Evolutionary conservation across 2,329 filamentous ascomycete genomes (phyloP).

Genomic region (Aureobasidium sp.): DNA sequence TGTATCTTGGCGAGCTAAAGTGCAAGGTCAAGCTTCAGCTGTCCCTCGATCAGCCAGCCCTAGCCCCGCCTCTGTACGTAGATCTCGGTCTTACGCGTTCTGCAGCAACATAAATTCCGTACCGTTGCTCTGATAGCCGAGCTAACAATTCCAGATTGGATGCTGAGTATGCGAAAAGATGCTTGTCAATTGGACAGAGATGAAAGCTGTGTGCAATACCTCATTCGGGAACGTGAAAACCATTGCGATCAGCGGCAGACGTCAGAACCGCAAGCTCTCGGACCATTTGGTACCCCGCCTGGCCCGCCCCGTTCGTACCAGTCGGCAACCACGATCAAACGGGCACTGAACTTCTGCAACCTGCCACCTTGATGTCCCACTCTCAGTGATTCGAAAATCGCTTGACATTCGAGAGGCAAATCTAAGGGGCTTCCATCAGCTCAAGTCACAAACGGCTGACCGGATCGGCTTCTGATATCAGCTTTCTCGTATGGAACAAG

Average conservation of each 20-base stretch:
- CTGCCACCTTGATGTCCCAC: not conserved
- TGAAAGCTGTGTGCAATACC: not conserved
- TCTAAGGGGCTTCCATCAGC: not conserved
- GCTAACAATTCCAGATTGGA: not conserved
- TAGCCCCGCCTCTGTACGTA: not conserved
- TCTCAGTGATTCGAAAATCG: too few relatives aligned
- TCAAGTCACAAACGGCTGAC: not conserved
- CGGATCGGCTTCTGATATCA: not conserved
- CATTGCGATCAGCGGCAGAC: not conserved
- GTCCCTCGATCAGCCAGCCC: not conserved
- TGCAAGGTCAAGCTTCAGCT: not conserved
- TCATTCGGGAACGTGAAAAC: not conserved
- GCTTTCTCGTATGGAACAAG: not conserved
- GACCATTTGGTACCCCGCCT: not conserved
- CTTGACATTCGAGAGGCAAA: not conserved
- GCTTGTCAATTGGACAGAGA: not conserved
- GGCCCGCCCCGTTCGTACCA: constrained; percentile 1
- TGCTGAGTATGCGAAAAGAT: not conserved
- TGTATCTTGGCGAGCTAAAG: not conserved
- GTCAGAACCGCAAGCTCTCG: not conserved
- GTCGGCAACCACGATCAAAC: not conserved
- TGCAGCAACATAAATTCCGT: not conserved
- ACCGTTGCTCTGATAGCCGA: not conserved
- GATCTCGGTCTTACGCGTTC: not conserved
- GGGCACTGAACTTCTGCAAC: not conserved